A percentile compares a stretch with the other conserved stretches of the same genome.
phyloP scores from a whole-genome alignment of 2,329 filamentous ascomycete species.

The Gremmenia infestans region DNA sequence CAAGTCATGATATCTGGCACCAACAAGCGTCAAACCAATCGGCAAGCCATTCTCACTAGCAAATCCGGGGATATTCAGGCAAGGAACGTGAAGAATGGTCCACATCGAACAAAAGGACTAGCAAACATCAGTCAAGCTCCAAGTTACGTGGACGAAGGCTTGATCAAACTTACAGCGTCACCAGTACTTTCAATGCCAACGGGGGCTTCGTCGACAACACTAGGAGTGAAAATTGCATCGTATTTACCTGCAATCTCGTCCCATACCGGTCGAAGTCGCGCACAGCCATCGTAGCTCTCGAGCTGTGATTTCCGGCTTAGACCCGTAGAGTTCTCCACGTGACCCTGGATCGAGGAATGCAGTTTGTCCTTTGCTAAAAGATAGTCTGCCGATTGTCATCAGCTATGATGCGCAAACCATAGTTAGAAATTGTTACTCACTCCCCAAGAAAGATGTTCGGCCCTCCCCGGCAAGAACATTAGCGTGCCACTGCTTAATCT shows the following conservation, averaged over 20 bases:
- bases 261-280: conserved; percentile 47
- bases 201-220: conserved; percentile 55
- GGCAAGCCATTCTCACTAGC: conserved; percentile 52
- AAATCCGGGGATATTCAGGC: conserved; percentile 62
- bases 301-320: conserved; percentile 45
- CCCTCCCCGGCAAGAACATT: conserved; percentile 49
- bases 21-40: conserved; percentile 51
- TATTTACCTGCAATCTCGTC: conserved; percentile 49
- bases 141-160: not conserved
- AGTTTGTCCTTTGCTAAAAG: conserved; percentile 43
- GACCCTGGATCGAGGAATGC: conserved; percentile 38
- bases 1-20: conserved; percentile 41
- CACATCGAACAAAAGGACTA: conserved; percentile 29
- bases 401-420: not conserved
- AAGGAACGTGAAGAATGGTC: conserved; percentile 50
- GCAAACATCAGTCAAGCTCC: not conserved
- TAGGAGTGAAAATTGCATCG: conserved; percentile 52
- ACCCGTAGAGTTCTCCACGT: conserved; percentile 45
- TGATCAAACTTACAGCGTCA: conserved; percentile 38
- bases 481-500: conserved; percentile 47
- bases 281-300: conserved; percentile 50
- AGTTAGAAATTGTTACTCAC: conserved; percentile 12
- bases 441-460: conserved; percentile 43
- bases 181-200: conserved; percentile 50
- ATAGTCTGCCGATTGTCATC: conserved; percentile 41